Conservation (phyloP, 78 protist species). For the Creolimax fragrantissima region DNA sequence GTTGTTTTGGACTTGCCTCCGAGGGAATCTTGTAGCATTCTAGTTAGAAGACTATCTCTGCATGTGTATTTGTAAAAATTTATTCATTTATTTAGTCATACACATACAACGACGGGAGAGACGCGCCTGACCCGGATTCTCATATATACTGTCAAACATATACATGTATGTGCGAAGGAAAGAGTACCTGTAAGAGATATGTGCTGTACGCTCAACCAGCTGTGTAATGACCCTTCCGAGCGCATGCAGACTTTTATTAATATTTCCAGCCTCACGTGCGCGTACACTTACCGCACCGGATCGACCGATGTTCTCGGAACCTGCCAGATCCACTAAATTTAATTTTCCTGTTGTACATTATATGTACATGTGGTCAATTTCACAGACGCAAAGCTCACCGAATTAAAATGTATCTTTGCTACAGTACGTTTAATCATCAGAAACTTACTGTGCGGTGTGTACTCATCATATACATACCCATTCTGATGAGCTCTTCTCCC, state of each 20-base stretch:
- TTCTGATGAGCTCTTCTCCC: conserved; percentile 73
- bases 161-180: neutral
- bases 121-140: neutral
- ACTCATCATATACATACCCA: neutral
- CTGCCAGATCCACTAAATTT: conserved; percentile 92
- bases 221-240: conserved; percentile 85
- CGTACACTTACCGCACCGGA: conserved; percentile 50
- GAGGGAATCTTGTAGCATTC: conserved; percentile 85
- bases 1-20: conserved; percentile 89
- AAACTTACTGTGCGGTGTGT: conserved; percentile 5
- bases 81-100: neutral
- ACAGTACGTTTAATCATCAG: neutral
- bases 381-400: neutral
- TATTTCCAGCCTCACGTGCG: conserved; percentile 61
- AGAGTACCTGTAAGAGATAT: conserved; percentile 70
- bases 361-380: neutral
- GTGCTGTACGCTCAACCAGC: conserved; percentile 38
- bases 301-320: conserved; percentile 78
- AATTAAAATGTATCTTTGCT: neutral
- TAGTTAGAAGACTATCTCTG: conserved; percentile 73
- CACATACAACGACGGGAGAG: neutral
- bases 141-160: neutral
- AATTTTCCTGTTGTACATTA: conserved; percentile 66
- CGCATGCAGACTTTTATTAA: conserved; percentile 82
- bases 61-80: neutral